These are phyloP conservation scores for Rauvolfia tetraphylla DNA, from an alignment of 257 asterid genomes.

Conservation along the genomic window DNA sequence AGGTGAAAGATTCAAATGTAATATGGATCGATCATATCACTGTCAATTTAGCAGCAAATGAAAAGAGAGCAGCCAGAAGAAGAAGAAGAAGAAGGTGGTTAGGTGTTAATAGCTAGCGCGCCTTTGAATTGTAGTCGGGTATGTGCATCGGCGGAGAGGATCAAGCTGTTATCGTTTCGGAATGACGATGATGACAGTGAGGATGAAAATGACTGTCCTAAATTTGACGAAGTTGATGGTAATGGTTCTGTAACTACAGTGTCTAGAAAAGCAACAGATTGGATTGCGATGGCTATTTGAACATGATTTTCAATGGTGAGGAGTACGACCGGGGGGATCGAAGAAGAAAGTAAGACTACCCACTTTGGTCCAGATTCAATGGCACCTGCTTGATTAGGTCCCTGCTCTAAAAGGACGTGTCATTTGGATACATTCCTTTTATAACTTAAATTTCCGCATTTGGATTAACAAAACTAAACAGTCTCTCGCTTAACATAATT, in stretches of 20 bases:
- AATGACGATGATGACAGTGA: conserved; percentile 1
- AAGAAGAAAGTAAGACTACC: not conserved
- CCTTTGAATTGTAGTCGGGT: not conserved
- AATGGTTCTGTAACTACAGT: conserved; percentile 9
- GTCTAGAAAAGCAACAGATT: not conserved
- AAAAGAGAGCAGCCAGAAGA: not conserved
- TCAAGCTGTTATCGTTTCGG: not conserved
- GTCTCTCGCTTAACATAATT: not conserved
- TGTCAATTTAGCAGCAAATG: not conserved
- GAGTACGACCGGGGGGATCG: not conserved
- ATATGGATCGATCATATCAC: not conserved
- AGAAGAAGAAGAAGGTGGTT: not conserved
- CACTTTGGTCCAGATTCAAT: conserved; percentile 27
- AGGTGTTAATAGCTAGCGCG: not conserved
- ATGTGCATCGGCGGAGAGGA: too few species aligned
- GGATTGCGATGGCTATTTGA: conserved; percentile 13
- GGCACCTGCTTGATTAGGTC: conserved; percentile 24
- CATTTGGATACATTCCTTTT: conserved; percentile 11
- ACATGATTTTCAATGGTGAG: not conserved
- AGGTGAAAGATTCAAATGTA: not conserved
- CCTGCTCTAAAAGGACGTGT: conserved; percentile 17
- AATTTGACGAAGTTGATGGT: not conserved
- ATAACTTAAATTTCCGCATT: not conserved
- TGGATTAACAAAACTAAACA: not conserved
- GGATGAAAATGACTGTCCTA: not conserved